A percentile compares a stretch with the other conserved stretches of the same genome.
Conservation (phyloP, 129 eudicot species). For the Saposhnikovia divaricata region DNA sequence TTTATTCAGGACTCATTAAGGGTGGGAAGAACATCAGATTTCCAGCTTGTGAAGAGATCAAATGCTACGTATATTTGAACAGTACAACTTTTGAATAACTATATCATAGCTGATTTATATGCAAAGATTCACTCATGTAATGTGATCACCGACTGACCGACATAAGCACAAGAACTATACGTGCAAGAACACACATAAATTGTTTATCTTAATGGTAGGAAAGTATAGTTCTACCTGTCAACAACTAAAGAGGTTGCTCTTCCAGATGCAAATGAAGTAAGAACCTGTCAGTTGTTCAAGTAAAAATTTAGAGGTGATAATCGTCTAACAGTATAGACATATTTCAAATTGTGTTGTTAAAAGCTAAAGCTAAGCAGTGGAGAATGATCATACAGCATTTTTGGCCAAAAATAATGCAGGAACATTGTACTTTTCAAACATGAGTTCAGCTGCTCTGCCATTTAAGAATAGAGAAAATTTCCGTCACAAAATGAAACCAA, state of each 20-base stretch:
- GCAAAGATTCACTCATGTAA: background rate
- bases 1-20: background rate
- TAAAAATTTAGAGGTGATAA: conserved; percentile 8
- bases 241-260: conserved; percentile 93
- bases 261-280: conserved; percentile 98
- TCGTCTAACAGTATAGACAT: background rate
- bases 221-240: conserved; percentile 59
- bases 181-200: background rate
- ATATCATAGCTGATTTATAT: background rate
- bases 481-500: background rate
- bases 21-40: background rate
- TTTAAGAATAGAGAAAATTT: background rate
- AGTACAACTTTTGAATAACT: background rate
- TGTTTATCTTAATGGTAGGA: background rate
- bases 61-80: background rate
- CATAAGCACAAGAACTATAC: background rate
- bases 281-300: conserved; percentile 47
- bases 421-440: conserved; percentile 97
- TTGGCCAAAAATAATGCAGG: conserved; percentile 96
- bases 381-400: conserved; percentile 68
- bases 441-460: conserved; percentile 89
- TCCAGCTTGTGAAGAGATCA: background rate
- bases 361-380: conserved; percentile 8
- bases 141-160: background rate
- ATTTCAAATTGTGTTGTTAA: background rate